Percentiles rank a stretch among this genome's conserved stretches.
Evolutionary conservation across 2,329 filamentous ascomycete species (phyloP).

Genomic region (Fusarium xyrophilum): DNA sequence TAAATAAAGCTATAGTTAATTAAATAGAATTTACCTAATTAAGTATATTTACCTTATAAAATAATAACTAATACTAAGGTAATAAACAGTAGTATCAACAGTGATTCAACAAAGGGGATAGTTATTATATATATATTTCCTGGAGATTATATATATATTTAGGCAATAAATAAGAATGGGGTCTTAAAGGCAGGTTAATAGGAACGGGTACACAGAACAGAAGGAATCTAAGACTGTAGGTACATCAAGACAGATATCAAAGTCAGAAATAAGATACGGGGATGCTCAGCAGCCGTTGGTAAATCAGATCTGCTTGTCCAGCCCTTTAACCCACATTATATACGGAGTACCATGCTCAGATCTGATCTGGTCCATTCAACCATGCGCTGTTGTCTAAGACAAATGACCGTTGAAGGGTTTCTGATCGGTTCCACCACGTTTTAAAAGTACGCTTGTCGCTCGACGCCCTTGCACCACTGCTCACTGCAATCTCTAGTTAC

Average conservation of each 20-base stretch:
- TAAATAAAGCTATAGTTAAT: too few relatives aligned
- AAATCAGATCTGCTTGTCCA: not conserved
- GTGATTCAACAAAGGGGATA: too few relatives aligned
- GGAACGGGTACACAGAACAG: conserved; percentile 8
- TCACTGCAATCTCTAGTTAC: conserved; percentile 20
- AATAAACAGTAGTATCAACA: too few relatives aligned
- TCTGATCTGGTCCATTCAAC: not conserved
- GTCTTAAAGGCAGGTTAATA: not conserved
- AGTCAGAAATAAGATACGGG: not conserved
- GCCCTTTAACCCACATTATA: conserved; percentile 2
- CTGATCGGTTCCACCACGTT: conserved; percentile 32
- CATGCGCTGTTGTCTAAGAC: conserved; percentile 30
- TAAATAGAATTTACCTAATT: too few relatives aligned
- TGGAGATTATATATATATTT: too few relatives aligned
- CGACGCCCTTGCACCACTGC: conserved; percentile 24
- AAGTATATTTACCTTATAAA: too few relatives aligned
- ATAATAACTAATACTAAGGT: too few relatives aligned
- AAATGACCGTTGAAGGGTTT: conserved; percentile 15
- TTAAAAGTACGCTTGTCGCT: conserved; percentile 12
- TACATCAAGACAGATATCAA: not conserved
- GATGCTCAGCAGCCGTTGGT: conserved; percentile 1
- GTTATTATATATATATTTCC: too few relatives aligned
- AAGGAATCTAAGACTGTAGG: conserved; percentile 7
- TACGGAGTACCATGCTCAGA: not conserved
- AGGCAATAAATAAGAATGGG: conserved; percentile 16